Evolutionary conservation across 2,329 filamentous ascomycete species (phyloP).

Genomic region (Xylariaceae sp.): DNA sequence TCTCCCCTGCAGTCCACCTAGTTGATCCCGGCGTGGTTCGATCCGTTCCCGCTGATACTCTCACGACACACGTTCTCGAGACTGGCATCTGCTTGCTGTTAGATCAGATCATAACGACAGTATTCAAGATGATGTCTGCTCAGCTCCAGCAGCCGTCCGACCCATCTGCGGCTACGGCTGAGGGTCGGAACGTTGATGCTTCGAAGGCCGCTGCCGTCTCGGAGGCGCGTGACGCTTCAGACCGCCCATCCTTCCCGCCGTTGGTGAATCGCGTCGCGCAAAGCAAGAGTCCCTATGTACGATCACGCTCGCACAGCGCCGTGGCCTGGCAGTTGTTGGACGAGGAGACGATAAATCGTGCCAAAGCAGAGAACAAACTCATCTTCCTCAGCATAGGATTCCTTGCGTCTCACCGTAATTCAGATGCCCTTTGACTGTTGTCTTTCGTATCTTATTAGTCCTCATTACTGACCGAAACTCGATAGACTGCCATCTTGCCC

Average conservation of each 20-base stretch:
- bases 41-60: background rate
- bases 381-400: constrained; percentile 95
- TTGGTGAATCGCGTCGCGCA: constrained; percentile 36
- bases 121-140: constrained; percentile 21
- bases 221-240: background rate
- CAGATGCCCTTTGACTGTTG: background rate
- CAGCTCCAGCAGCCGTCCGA: constrained; percentile 19
- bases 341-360: constrained; percentile 67
- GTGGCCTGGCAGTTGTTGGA: constrained; percentile 92
- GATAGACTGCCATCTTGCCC: constrained; percentile 81
- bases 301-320: constrained; percentile 70
- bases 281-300: constrained; percentile 54
- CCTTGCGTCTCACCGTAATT: constrained; percentile 87
- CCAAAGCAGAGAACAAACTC: constrained; percentile 75
- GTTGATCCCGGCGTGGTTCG: background rate
- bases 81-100: no score
- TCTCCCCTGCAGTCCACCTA: background rate
- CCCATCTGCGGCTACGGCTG: background rate
- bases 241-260: constrained; percentile 16
- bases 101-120: background rate
- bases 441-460: background rate
- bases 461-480: constrained; percentile 10
- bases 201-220: background rate
- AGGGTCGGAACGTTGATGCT: background rate
- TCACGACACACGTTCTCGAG: background rate